Evolutionary conservation across 768 basidiomycete species (phyloP), one percentile per base, ranked within the genome.

Genomic region (Termitomyces sp.): DNA sequence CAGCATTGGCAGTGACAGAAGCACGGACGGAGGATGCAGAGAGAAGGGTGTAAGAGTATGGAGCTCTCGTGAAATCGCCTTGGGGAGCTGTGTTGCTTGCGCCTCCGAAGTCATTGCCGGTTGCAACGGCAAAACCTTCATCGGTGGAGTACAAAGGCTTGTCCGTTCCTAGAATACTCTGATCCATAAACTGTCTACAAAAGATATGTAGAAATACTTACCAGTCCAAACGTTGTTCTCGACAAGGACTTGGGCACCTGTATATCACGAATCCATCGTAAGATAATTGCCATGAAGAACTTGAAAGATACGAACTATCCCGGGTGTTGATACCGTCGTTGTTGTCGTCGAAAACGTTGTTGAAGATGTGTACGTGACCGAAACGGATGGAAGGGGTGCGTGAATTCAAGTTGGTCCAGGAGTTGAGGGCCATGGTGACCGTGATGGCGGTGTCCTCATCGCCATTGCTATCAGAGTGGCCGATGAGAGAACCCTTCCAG

Each of bases 221-320:
- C 69, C 73, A 26, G 68, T 72, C 71, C 70, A 77, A 22, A 77
- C 72, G 58, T 77, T 77, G 69, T 76, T 76, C 62, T 77, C 74
- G 50, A 77, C 74, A 28, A 77, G 69, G 49, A 76, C 73, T 59
- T 75, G 74, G 49, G 76, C 77, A 60, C 72, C 75, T 72, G 54
- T 5, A 34, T 26, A 41, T 37, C 6, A 22, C 41, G 28, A 38
- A 38, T 38, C n/a, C 17, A 38, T 38, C 11, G 15, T 55, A 5
- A 44, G 37, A n/a, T n/a, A 9, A 3, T 21, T 35, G 6, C 11
- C 28, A 21, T 40, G 2, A 26, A 19, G 2, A 28, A 26, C 17
- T 11, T 30, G n/a, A 22, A 24, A 7, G 17, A 44, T 19, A 56
- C 66, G 15, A 45, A 71, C 71, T 72, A 60, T 71, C 68, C 55